Evolutionary conservation across 805 yeast species (phyloP), one percentile per base, ranked within the genome.

Genomic region (Trichomonascus vanleenenianus): DNA sequence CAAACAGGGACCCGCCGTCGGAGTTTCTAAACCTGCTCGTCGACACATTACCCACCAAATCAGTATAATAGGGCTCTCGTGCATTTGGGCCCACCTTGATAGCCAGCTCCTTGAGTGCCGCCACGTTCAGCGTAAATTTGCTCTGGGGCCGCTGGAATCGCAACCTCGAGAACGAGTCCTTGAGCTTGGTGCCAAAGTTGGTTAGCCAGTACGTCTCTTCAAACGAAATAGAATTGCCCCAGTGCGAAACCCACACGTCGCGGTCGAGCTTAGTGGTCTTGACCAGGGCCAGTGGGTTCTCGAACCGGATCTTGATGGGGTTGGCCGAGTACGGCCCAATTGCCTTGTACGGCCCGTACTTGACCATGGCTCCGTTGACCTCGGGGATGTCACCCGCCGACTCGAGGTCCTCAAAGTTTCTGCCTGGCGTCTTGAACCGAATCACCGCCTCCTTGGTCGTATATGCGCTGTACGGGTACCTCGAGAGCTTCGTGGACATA

Each of bases 11-110:
- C 36, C 65, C 64, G n/a, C 55, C 50, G 12, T 36, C 38, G 12
- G 48, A 50, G 12, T 50, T 42, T 6, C 56, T 40, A 50, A 65
- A 54, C 19, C 70, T 68, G 42, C 83, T 82, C 2, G 97, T 85
- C 5, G 96, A 81, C 11, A 91, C 96, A 65, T 86, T 85, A 32
- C 98, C 98, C 25, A 91, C 96, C 53, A 83, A 75, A 64, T 93
- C 98, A 9, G 87, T 81, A 61, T 71, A 86, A 67, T 85, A 93
- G 47, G 81, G 75, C 49, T 82, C 93, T n/a, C 72, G 61, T 15
- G 82, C 68, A 25, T 66, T 65, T 18, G 65, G 62, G 9, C 76
- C 75, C 27, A 85, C 61, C 6, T 72, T 73, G 49, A 85, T 62
- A 49, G 79, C 81, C 48, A 88, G 59, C 22, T 76, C 77, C 30